Base-by-base conservation (phyloP, 2,329 filamentous ascomycete species). In the Aspergillus sojae region DNA sequence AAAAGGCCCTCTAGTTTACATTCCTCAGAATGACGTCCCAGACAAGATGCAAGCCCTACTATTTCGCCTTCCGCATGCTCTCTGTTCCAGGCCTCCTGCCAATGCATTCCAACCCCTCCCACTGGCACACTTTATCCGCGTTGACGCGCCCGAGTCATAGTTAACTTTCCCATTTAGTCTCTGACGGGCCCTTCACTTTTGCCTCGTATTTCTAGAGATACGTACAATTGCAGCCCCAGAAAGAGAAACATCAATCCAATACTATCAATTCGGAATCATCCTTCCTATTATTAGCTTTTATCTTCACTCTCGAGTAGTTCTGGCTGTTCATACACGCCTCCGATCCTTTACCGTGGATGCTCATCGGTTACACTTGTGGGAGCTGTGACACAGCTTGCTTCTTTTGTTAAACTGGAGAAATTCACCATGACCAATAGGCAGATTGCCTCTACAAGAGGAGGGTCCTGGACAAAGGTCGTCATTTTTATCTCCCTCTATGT, bases 401-500 rank as follows among this genome's bases (percentile, higher is more conserved):
- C 21, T 28, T 11, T 39, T 48, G 16, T 59, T 21, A 23, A 12
- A 23, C 32, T n/a, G 16, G 28, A 19, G 23, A 23, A 19, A 14
- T 21, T 36, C 41, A 57, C 30, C 41, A 70, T 70, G 67, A 57
- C 61, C 11, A 61, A 57, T 21, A 41, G 19, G 36, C 34, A 62
- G 6, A 62, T 62, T 7, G 55, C 65, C 7, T 64, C 69, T 4
- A 69, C 67, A 36, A 71, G 71, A 61, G 70, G 73, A 61, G 72
- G 73, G 4, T 72, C 70, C 10, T 77, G 76, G 76, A 73, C 74
- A 1, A 76, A 75, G 56, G 66, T 76, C 14, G 71, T 73, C 43
- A 78, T 79, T 46, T 77, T 78, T 32, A 62, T 77, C 56, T 69
- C 74, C 16, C 69, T 79, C 5, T 78, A 79, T 56, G 67, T 72